Conservation (phyloP, 495 filamentous ascomycete genomes). For the Gamarada debralockiae region DNA sequence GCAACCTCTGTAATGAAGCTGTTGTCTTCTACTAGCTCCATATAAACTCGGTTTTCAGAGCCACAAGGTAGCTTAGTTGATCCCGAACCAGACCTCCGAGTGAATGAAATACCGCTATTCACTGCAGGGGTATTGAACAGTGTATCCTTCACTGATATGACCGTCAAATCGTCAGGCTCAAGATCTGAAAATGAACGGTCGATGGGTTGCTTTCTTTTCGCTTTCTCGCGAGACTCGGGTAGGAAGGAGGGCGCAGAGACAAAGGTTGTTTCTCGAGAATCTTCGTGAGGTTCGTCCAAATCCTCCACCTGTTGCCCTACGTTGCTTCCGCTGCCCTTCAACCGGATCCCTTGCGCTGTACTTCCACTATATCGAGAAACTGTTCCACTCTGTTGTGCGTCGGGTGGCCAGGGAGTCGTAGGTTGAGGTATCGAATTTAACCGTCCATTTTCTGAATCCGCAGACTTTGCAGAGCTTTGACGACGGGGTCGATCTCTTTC, state of each 20-base stretch:
- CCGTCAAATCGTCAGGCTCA: constrained; percentile 2
- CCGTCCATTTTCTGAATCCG: not conserved
- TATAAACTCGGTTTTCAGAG: not conserved
- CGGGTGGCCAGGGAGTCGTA: not conserved
- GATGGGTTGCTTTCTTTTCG: not conserved
- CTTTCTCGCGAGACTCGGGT: not conserved
- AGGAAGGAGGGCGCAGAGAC: not conserved
- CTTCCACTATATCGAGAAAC: not conserved
- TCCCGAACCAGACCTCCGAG: not conserved
- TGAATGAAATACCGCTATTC: not conserved
- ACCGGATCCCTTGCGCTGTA: not conserved
- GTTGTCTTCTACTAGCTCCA: not conserved
- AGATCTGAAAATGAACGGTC: constrained; percentile 1
- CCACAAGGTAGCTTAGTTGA: constrained; percentile 5
- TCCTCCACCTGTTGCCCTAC: not conserved
- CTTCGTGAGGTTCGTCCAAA: not conserved
- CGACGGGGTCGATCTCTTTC: not conserved
- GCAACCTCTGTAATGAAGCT: constrained; percentile 24
- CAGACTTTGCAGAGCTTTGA: not conserved
- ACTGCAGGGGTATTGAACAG: not conserved
- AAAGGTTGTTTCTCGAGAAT: constrained; percentile 2
- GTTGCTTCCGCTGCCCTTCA: not conserved
- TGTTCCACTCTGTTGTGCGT: not conserved
- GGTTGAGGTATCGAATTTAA: not conserved
- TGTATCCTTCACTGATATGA: not conserved